phyloP scores from a whole-genome alignment of 805 yeast genomes.

The Metschnikowia corniflorae region DNA sequence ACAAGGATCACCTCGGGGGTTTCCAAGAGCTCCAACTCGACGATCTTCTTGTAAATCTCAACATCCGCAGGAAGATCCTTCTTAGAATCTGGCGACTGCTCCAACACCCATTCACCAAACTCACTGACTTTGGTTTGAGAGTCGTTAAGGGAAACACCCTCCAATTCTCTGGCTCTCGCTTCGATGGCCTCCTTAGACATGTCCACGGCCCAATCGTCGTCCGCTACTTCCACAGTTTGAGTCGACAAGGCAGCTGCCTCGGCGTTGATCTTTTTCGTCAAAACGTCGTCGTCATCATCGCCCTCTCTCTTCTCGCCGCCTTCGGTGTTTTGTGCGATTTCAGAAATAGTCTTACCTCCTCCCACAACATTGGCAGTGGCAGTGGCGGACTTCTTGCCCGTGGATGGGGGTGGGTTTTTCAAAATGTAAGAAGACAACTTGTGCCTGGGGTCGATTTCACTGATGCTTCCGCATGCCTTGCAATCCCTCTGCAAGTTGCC shows the following conservation, averaged over 20 bases:
- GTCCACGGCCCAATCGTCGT: conserved; percentile 97
- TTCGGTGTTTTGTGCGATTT: conserved; percentile 58
- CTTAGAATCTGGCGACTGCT: conserved; percentile 48
- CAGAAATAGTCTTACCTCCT: conserved; percentile 78
- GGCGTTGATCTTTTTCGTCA: conserved; percentile 75
- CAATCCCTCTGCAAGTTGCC: conserved; percentile 84
- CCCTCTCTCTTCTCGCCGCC: conserved; percentile 35
- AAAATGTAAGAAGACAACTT: conserved; percentile 82
- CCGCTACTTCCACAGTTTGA: conserved; percentile 61
- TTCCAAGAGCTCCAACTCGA: conserved; percentile 66
- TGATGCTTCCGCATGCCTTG: conserved; percentile 95
- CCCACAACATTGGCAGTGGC: conserved; percentile 88
- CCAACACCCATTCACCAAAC: conserved; percentile 85
- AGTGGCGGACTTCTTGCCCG: conserved; percentile 78
- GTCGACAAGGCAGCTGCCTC: conserved; percentile 68
- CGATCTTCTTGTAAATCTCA: conserved; percentile 87
- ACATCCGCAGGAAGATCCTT: conserved; percentile 73
- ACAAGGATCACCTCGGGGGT: conserved; percentile 83
- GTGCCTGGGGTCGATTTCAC: conserved; percentile 79
- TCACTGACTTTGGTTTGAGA: conserved; percentile 57
- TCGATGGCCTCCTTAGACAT: conserved; percentile 94
- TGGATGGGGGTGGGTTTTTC: conserved; percentile 80
- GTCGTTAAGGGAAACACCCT: conserved; percentile 52
- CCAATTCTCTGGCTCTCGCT: conserved; percentile 85
- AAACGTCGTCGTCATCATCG: conserved; percentile 59